A percentile compares a stretch with the other conserved stretches of the same genome.
Conservation (phyloP, 2,329 filamentous ascomycete species). For the Coniochaeta ligniaria region DNA sequence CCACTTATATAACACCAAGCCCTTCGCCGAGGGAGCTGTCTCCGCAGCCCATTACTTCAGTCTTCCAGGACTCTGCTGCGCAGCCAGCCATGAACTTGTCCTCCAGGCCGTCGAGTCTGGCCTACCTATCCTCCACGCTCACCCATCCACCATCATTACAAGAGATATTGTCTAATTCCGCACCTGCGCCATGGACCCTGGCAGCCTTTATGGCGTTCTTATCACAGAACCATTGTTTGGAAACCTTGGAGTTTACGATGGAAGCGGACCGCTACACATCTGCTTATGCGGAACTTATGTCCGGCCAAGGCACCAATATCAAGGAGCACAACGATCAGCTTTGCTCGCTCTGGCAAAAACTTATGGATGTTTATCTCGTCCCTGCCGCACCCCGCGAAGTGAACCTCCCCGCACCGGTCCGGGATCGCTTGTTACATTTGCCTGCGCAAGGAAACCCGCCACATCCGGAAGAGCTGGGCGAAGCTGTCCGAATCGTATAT, state of each 20-base stretch:
- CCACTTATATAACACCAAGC: background rate
- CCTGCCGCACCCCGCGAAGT: conserved; percentile 82
- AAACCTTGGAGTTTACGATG: conserved; percentile 94
- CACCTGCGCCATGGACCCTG: conserved; percentile 82
- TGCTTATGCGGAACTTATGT: conserved; percentile 39
- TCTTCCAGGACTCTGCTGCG: background rate
- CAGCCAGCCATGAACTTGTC: conserved; percentile 30
- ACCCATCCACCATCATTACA: conserved; percentile 49
- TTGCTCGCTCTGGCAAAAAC: conserved; percentile 75
- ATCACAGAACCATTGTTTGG: conserved; percentile 93
- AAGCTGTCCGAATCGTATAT: conserved; percentile 81
- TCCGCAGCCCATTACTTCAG: background rate
- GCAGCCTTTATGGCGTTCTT: conserved; percentile 94
- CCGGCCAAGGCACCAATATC: conserved; percentile 27
- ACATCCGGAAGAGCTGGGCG: conserved; percentile 67
- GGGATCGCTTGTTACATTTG: conserved; percentile 68
- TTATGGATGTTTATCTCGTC: conserved; percentile 84
- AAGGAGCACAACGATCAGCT: conserved; percentile 56
- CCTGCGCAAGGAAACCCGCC: conserved; percentile 55
- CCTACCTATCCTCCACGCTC: conserved; percentile 21
- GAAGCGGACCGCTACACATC: conserved; percentile 79
- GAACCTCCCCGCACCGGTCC: conserved; percentile 80
- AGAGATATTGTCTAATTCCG: conserved; percentile 82
- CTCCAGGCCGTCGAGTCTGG: conserved; percentile 43
- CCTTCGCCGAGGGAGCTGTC: background rate